Evolutionary conservation across 768 basidiomycete genomes (phyloP).

Genomic region (Lactarius hengduanensis): DNA sequence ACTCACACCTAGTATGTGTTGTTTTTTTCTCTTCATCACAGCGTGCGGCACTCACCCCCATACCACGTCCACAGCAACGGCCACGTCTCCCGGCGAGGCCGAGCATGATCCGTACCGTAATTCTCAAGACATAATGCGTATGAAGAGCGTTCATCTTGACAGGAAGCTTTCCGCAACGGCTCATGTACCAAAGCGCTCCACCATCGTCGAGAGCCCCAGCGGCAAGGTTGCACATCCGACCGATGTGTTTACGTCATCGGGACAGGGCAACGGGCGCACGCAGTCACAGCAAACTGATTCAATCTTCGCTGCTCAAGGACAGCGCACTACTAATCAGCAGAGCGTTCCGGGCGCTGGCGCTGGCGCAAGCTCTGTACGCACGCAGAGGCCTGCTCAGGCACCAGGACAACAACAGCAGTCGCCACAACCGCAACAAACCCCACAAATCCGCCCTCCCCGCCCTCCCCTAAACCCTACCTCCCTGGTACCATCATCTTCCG

Average conservation of each 20-base stretch:
- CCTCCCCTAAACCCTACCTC: conserved; percentile 42
- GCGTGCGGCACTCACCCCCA: conserved; percentile 29
- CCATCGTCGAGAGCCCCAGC: conserved; percentile 91
- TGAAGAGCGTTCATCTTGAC: conserved; percentile 93
- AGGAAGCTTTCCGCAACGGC: conserved; percentile 95
- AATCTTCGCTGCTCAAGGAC: conserved; percentile 10
- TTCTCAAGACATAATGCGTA: conserved; percentile 86
- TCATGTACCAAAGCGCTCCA: conserved; percentile 88
- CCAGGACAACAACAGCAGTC: conserved; percentile 27
- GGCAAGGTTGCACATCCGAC: conserved; percentile 81
- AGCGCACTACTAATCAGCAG: conserved; percentile 21
- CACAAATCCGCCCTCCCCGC: conserved; percentile 33
- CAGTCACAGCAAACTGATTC: conserved; percentile 33
- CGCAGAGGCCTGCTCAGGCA: conserved; percentile 30
- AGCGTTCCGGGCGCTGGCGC: background rate
- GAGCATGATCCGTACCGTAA: conserved; percentile 81
- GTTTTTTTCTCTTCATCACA: conserved; percentile 15
- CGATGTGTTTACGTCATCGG: conserved; percentile 44
- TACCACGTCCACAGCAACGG: conserved; percentile 34
- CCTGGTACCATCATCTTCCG: conserved; percentile 41
- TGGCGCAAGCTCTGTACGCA: conserved; percentile 2
- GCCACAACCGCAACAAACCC: conserved; percentile 31
- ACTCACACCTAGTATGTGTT: conserved; percentile 63
- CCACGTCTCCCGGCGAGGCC: conserved; percentile 32
- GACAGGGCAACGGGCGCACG: conserved; percentile 42